Evolutionary conservation across 1,284 basidiomycete species (phyloP).

Genomic region (Leccinum huronense): DNA sequence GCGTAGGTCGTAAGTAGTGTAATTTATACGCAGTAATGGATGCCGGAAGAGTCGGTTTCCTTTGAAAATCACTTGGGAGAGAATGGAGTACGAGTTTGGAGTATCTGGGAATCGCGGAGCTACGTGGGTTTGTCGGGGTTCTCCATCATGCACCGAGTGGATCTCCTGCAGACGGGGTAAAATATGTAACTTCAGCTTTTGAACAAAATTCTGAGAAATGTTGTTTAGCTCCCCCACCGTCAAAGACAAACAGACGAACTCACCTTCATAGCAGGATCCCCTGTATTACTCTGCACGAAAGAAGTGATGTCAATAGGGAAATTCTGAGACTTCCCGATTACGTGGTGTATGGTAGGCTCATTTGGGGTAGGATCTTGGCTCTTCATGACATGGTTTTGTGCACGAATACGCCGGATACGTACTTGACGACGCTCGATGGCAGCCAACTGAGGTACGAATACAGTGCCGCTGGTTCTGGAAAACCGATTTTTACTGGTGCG

Average conservation of each 20-base stretch:
- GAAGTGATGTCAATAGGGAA: background rate
- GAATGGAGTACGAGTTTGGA: background rate
- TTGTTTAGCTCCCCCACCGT: background rate
- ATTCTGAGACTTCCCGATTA: background rate
- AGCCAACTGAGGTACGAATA: background rate
- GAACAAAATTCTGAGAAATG: background rate
- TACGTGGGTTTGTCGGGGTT: background rate
- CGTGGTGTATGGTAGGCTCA: background rate
- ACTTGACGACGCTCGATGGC: background rate
- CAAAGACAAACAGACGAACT: background rate
- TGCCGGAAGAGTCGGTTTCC: background rate
- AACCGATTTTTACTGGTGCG: background rate
- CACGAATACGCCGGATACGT: background rate
- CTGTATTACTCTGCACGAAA: background rate
- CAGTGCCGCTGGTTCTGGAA: background rate
- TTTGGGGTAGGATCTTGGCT: background rate
- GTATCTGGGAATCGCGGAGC: background rate
- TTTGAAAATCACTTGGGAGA: background rate
- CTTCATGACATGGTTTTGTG: background rate
- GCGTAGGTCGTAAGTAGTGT: background rate
- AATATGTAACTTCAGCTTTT: background rate
- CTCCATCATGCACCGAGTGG: background rate
- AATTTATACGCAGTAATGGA: background rate
- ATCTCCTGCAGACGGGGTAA: background rate
- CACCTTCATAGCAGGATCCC: background rate